phyloP scores from a whole-genome alignment of 1,284 basidiomycete species.

The Anthracocystis setariae region DNA sequence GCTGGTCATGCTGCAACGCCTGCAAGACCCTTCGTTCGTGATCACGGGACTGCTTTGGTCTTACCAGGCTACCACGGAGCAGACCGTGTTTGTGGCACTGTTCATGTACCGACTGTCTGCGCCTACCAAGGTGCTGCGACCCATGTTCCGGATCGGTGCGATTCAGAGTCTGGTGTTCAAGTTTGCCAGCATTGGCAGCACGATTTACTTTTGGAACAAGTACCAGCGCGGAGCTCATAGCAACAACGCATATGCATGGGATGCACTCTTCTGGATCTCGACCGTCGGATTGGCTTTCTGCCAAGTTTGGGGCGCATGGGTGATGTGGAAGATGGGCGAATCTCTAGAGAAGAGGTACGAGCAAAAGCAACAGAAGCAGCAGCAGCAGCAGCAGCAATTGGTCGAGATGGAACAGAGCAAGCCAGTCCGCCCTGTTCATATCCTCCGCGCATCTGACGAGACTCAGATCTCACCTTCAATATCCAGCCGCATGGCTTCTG shows the following conservation, averaged over 20 bases:
- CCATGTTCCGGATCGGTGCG: slow-evolving; percentile 22
- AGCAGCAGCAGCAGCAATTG: not conserved
- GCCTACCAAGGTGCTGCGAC: slow-evolving; percentile 5
- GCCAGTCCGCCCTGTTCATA: not conserved
- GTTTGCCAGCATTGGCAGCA: slow-evolving; percentile 30
- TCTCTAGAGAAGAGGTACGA: slow-evolving; percentile 28
- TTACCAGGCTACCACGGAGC: slow-evolving; percentile 48
- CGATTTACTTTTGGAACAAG: slow-evolving; percentile 26
- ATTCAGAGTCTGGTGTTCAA: slow-evolving; percentile 47
- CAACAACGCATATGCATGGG: slow-evolving; percentile 13
- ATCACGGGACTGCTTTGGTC: slow-evolving; percentile 36
- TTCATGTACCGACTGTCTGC: slow-evolving; percentile 38
- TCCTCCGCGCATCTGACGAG: no score
- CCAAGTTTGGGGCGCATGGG: slow-evolving; percentile 40
- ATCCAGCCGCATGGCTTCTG: no score
- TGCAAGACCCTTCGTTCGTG: slow-evolving; percentile 29
- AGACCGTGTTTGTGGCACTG: slow-evolving; percentile 37
- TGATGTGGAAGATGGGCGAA: slow-evolving; percentile 35
- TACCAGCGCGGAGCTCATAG: slow-evolving; percentile 11
- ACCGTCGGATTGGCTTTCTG: slow-evolving; percentile 26
- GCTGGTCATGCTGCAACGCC: slow-evolving; percentile 25
- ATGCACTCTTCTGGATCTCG: slow-evolving; percentile 34
- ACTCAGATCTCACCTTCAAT: no score
- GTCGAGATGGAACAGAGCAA: not conserved
- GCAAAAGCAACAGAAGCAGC: slow-evolving; percentile 3